Percentiles rank a stretch among this genome's conserved stretches.
Conservation (phyloP, 1,139 yeast genomes). For the Sugiyamaella xylanicola region DNA sequence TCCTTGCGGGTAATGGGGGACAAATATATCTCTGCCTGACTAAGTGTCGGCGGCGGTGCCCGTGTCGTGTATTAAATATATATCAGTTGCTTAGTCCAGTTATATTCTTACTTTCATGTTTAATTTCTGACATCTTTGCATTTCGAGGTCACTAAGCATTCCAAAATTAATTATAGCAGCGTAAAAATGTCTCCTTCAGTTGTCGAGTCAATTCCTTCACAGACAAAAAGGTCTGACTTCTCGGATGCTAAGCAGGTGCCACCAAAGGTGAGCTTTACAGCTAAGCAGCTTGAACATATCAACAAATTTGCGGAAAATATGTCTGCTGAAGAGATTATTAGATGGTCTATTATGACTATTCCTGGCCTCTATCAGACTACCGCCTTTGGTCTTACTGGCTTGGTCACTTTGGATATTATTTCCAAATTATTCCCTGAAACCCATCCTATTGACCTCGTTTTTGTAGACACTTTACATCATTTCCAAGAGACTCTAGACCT, state of each 20-base stretch:
- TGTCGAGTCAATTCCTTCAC: neutral
- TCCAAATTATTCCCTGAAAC: constrained; percentile 50
- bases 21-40: neutral
- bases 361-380: constrained; percentile 88
- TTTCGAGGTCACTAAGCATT: constrained; percentile 1
- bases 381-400: constrained; percentile 92
- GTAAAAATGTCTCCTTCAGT: constrained; percentile 14
- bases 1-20: constrained; percentile 3
- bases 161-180: neutral
- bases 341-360: constrained; percentile 81
- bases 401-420: constrained; percentile 83
- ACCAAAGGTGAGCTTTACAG: constrained; percentile 18
- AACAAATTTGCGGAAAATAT: constrained; percentile 60
- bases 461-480: constrained; percentile 88
- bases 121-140: neutral
- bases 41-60: neutral
- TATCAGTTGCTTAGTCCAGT: neutral
- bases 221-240: neutral
- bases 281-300: constrained; percentile 44
- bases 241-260: neutral
- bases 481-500: constrained; percentile 90
- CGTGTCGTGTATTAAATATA: neutral
- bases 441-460: constrained; percentile 71
- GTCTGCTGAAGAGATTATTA: constrained; percentile 69
- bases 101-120: neutral